Conservation (phyloP, 169 alveolate genomes). For the Cryptosporidium parvum region DNA sequence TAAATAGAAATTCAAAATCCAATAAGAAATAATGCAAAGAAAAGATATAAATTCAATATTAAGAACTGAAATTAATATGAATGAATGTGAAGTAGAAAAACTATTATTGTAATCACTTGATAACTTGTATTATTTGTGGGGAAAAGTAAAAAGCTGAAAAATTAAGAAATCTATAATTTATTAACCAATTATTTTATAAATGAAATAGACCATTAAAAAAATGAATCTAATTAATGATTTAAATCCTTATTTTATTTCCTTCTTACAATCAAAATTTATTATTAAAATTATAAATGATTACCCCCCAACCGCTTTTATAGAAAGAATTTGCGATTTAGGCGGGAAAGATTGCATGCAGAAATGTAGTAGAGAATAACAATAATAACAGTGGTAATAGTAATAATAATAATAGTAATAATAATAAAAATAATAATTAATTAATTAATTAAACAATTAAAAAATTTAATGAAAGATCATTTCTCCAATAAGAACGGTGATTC, state of each 20-base stretch:
- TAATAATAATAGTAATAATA: neutral
- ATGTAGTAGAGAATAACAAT: neutral
- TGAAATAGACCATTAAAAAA: neutral
- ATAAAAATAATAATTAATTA: neutral
- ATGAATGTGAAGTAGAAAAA: neutral
- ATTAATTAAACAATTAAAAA: neutral
- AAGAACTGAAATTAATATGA: neutral
- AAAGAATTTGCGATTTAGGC: neutral
- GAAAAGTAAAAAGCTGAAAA: neutral
- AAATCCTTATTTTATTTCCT: neutral
- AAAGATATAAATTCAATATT: no score
- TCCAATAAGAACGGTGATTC: slow-evolving; percentile 54
- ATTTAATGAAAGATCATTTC: slow-evolving; percentile 11
- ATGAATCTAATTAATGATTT: neutral
- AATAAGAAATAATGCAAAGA: neutral
- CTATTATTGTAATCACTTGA: neutral
- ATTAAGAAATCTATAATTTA: neutral
- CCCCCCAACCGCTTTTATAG: neutral
- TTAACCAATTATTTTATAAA: neutral
- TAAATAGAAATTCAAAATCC: neutral
- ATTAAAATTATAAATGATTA: no score
- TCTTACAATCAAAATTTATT: no score
- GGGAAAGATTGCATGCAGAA: neutral
- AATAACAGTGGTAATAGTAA: no score
- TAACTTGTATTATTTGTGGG: neutral